Conservation (phyloP, 257 asterid genomes). For the Nicotiana benthamiana region DNA sequence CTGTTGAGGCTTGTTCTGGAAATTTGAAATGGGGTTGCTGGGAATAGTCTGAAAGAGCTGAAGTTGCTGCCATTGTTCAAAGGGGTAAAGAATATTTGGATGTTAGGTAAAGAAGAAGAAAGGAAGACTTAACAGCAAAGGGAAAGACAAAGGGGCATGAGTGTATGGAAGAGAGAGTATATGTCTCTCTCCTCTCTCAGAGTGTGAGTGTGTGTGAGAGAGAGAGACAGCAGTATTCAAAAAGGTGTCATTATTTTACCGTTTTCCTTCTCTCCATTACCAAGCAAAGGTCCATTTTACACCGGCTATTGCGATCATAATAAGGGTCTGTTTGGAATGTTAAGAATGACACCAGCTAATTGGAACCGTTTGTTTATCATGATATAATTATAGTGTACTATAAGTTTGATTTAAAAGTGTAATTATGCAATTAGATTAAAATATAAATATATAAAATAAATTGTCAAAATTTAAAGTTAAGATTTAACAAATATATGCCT, state of each 20-base stretch:
- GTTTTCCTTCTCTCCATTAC: not conserved
- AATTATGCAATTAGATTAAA: too few species aligned
- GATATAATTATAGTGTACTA: too few species aligned
- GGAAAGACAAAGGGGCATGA: conserved; percentile 7
- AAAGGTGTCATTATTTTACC: conserved; percentile 3
- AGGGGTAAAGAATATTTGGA: conserved; percentile 16
- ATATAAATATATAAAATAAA: too few species aligned
- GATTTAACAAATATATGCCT: too few species aligned
- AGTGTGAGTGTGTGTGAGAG: not conserved
- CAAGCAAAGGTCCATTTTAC: not conserved
- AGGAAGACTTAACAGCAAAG: conserved; percentile 43
- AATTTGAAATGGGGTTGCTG: conserved; percentile 25
- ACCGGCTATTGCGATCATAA: not conserved
- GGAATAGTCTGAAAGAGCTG: conserved; percentile 17
- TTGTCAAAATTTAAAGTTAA: too few species aligned
- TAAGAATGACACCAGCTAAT: too few species aligned
- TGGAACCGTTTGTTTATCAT: too few species aligned
- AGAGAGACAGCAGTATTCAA: not conserved
- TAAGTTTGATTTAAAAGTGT: too few species aligned
- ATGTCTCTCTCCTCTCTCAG: not conserved
- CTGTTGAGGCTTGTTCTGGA: conserved; percentile 17
- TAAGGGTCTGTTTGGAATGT: not conserved
- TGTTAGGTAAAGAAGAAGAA: conserved; percentile 53
- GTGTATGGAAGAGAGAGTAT: conserved; percentile 11
- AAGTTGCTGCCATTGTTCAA: conserved; percentile 28